A percentile compares a stretch with the other conserved stretches of the same genome.
Conservation (phyloP, 257 asterid species). For the Solanum clarkiae region DNA sequence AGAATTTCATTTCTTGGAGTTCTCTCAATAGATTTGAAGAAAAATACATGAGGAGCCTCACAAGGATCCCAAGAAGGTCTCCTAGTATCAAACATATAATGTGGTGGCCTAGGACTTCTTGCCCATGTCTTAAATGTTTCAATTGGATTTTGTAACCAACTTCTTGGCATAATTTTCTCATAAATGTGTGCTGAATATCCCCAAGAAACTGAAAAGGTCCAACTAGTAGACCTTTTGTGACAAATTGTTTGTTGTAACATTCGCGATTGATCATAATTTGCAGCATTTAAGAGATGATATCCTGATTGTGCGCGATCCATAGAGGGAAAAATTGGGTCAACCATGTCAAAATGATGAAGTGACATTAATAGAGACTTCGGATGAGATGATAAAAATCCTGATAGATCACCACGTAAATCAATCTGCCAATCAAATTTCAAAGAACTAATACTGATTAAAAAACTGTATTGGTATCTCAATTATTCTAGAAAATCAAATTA, state of each 20-base stretch:
- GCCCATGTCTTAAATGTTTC: constrained; percentile 43
- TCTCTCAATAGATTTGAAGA: constrained; percentile 13
- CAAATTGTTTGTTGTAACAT: constrained; percentile 49
- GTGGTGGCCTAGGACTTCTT: background rate
- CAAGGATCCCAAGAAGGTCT: constrained; percentile 26
- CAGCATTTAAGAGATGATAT: constrained; percentile 45
- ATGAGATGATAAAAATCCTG: constrained; percentile 45
- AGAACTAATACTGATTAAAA: background rate
- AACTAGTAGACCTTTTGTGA: constrained; percentile 13
- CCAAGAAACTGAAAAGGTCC: constrained; percentile 57
- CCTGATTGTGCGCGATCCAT: constrained; percentile 30
- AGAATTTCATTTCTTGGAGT: background rate
- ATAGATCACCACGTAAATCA: constrained; percentile 43
- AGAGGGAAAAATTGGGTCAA: constrained; percentile 39
- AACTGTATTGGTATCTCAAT: background rate
- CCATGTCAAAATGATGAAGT: constrained; percentile 47
- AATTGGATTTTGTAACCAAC: constrained; percentile 33
- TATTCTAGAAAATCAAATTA: background rate
- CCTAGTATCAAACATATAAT: constrained; percentile 34
- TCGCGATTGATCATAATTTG: constrained; percentile 34
- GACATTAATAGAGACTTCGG: constrained; percentile 31
- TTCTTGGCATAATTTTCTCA: constrained; percentile 35
- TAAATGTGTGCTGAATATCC: constrained; percentile 51
- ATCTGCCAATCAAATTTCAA: constrained; percentile 11
- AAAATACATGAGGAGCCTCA: constrained; percentile 43